phyloP scores from a whole-genome alignment of 345 rosid genomes.

The Anacardium occidentale region DNA sequence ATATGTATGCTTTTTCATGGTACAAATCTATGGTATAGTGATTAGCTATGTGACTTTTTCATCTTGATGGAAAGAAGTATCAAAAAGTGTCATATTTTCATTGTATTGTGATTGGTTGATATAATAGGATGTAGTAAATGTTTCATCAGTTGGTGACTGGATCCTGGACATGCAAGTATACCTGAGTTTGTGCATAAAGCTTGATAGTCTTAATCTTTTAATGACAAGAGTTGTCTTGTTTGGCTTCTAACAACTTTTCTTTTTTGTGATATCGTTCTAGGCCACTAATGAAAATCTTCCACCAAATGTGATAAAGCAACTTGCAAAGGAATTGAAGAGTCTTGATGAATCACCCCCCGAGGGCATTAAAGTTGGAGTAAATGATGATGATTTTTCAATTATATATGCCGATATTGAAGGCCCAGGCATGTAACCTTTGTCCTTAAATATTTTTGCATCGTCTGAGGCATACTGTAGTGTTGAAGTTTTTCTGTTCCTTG shows the following conservation, averaged over 20 bases:
- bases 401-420: conserved; percentile 99
- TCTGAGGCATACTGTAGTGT: conserved; percentile 5
- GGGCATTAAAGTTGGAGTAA: conserved; percentile 94
- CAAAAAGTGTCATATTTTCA: background rate
- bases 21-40: background rate
- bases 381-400: conserved; percentile 85
- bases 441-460: background rate
- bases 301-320: conserved; percentile 95
- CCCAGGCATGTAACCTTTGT: conserved; percentile 57
- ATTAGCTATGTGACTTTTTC: background rate
- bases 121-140: background rate
- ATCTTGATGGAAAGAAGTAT: background rate
- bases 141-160: background rate
- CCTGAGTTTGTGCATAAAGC: background rate
- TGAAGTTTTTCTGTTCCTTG: conserved; percentile 29
- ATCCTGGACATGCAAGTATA: background rate
- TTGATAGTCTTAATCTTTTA: background rate
- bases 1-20: too few relatives aligned
- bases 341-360: conserved; percentile 98
- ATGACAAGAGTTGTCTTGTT: background rate
- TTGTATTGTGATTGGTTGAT: background rate
- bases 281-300: conserved; percentile 98
- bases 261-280: conserved; percentile 36
- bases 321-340: conserved; percentile 89
- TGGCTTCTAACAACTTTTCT: background rate